Conservation (phyloP, 805 yeast genomes). For the Kodamaea nitidulidarum region DNA sequence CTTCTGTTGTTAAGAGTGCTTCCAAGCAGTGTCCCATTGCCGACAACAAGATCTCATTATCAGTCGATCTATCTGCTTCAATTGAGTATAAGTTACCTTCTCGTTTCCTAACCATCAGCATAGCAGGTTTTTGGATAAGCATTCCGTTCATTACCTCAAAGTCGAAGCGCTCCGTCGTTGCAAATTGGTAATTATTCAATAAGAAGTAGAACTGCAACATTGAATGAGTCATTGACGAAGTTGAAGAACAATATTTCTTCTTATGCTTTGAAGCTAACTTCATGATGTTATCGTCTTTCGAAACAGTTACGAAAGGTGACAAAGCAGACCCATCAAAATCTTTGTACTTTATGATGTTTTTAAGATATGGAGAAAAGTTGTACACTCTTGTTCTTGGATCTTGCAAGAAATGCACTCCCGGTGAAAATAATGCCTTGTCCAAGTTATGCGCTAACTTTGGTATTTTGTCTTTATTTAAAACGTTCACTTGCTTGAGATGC, state of each 20-base stretch:
- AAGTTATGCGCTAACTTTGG: conserved; percentile 65
- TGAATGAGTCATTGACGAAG: conserved; percentile 80
- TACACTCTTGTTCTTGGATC: conserved; percentile 74
- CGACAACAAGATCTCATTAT: conserved; percentile 63
- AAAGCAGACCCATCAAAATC: conserved; percentile 63
- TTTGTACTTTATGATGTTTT: conserved; percentile 55
- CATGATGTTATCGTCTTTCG: conserved; percentile 47
- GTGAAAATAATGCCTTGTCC: conserved; percentile 70
- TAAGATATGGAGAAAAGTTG: conserved; percentile 62
- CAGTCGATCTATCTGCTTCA: conserved; percentile 65
- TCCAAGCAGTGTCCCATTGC: conserved; percentile 79
- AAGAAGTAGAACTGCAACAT: conserved; percentile 72
- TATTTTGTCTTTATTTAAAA: conserved; percentile 26
- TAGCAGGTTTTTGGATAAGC: conserved; percentile 35
- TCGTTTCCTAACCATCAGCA: conserved; percentile 46
- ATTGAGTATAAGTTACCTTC: conserved; percentile 47
- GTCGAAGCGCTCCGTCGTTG: conserved; percentile 22
- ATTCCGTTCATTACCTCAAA: conserved; percentile 15
- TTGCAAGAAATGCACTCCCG: conserved; percentile 72
- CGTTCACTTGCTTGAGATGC: conserved; percentile 14
- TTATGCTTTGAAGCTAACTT: conserved; percentile 31
- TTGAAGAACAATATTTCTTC: conserved; percentile 64
- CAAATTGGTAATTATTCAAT: conserved; percentile 42
- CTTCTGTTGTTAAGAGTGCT: conserved; percentile 60
- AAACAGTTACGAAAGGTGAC: conserved; percentile 58